phyloP scores from a whole-genome alignment of 306 rosid genomes.

The Calophaca sinica region DNA sequence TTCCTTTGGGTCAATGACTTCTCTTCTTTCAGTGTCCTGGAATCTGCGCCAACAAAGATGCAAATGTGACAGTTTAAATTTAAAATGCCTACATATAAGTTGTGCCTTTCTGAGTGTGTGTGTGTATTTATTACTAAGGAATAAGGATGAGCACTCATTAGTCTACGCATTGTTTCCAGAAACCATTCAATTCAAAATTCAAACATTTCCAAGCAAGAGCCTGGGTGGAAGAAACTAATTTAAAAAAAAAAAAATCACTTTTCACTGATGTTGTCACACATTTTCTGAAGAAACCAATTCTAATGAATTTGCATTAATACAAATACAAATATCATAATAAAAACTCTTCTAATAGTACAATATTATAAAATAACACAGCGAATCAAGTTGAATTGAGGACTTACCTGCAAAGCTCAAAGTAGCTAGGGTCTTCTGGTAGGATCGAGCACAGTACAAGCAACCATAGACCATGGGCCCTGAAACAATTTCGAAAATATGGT shows the following conservation, averaged over 20 bases:
- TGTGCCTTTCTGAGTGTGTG: background rate
- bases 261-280: background rate
- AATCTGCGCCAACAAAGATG: conserved; percentile 72
- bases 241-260: too few species aligned
- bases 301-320: background rate
- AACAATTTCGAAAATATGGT: background rate
- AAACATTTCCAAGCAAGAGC: background rate
- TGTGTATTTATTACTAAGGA: too few species aligned
- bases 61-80: conserved; percentile 9
- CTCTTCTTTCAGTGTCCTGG: conserved; percentile 92
- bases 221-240: too few species aligned
- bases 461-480: conserved; percentile 92
- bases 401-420: conserved; percentile 85
- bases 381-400: too few species aligned
- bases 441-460: conserved; percentile 78
- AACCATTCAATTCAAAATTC: background rate
- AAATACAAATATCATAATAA: background rate
- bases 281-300: background rate
- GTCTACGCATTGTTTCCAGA: background rate
- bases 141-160: background rate
- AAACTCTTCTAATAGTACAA: background rate
- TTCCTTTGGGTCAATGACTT: too few species aligned
- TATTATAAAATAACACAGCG: too few species aligned
- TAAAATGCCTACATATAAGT: background rate
- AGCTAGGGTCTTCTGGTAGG: conserved; percentile 73